A percentile compares a stretch with the other conserved stretches of the same genome.
phyloP scores from a whole-genome alignment of 2,329 filamentous ascomycete genomes.

The Esteya vermicola region DNA sequence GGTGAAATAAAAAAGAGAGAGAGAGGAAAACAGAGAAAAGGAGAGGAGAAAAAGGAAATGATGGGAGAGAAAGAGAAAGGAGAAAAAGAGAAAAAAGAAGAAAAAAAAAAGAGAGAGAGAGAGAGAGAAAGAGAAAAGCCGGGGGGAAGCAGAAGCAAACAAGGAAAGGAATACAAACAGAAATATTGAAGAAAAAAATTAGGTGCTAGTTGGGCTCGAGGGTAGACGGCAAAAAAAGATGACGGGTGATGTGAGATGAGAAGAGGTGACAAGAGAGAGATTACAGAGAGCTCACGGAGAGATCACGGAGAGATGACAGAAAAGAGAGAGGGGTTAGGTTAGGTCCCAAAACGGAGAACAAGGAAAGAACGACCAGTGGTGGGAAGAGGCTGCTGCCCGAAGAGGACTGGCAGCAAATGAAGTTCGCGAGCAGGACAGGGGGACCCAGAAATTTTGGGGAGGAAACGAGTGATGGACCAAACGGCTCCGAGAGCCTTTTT shows the following conservation, averaged over 20 bases:
- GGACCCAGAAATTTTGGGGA: background rate
- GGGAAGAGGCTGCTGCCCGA: conserved; percentile 8
- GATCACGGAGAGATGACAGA: background rate
- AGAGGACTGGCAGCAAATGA: conserved; percentile 1
- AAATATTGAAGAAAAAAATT: background rate
- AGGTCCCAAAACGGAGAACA: conserved; percentile 1
- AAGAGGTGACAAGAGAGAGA: background rate
- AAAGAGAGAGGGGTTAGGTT: conserved; percentile 4
- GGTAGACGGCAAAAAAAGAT: background rate
- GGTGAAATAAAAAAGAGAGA: background rate
- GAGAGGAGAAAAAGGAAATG: background rate
- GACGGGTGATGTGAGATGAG: background rate
- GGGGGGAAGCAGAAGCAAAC: background rate
- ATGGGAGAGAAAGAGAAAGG: background rate
- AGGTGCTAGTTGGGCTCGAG: background rate
- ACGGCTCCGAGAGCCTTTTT: background rate
- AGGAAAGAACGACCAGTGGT: conserved; percentile 1
- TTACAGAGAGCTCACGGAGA: background rate
- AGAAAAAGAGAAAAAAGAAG: background rate
- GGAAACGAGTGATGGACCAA: too few relatives aligned
- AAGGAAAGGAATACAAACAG: background rate
- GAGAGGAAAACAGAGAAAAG: background rate
- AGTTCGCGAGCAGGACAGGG: background rate
- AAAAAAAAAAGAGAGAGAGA: background rate
- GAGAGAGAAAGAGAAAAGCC: background rate